These are phyloP conservation scores for Leptographium lundbergii DNA, from an alignment of 2,329 filamentous ascomycete genomes.

Conservation along the genomic window DNA sequence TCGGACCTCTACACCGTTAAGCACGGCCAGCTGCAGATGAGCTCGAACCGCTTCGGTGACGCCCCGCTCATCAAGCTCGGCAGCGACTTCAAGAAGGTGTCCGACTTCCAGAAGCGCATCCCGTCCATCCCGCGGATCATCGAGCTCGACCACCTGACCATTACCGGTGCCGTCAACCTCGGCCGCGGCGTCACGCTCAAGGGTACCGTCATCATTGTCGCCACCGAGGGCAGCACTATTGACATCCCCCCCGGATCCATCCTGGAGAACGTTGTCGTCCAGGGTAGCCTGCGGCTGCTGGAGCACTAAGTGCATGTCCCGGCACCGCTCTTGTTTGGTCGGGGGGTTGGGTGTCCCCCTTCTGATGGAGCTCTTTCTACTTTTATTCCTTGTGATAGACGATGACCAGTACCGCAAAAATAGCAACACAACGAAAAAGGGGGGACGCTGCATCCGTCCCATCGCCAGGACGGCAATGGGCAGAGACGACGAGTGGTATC, in stretches of 20 bases:
- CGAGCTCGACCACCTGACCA: constrained; percentile 88
- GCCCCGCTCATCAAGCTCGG: constrained; percentile 98
- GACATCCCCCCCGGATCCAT: constrained; percentile 94
- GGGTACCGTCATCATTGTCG: constrained; percentile 97
- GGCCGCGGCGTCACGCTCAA: constrained; percentile 92
- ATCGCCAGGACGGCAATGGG: too few species aligned
- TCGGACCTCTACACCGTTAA: constrained; percentile 97
- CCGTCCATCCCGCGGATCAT: constrained; percentile 81
- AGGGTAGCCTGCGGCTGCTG: constrained; percentile 75
- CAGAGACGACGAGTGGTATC: neutral
- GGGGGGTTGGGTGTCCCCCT: neutral
- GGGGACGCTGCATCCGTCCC: neutral
- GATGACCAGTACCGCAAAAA: neutral
- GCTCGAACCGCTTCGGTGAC: constrained; percentile 89
- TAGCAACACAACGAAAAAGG: neutral
- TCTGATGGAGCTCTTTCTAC: neutral
- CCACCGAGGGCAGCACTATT: constrained; percentile 94
- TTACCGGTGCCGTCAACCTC: constrained; percentile 94
- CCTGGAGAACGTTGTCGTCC: constrained; percentile 96
- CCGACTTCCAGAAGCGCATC: constrained; percentile 84
- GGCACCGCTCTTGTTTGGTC: neutral
- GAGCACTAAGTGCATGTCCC: constrained; percentile 39
- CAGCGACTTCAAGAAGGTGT: constrained; percentile 99
- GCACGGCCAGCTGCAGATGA: constrained; percentile 96
- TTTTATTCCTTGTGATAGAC: neutral